Percentiles rank a stretch among this genome's conserved stretches.
Evolutionary conservation across 768 basidiomycete genomes (phyloP).

Genomic region (Auriscalpium vulgare): DNA sequence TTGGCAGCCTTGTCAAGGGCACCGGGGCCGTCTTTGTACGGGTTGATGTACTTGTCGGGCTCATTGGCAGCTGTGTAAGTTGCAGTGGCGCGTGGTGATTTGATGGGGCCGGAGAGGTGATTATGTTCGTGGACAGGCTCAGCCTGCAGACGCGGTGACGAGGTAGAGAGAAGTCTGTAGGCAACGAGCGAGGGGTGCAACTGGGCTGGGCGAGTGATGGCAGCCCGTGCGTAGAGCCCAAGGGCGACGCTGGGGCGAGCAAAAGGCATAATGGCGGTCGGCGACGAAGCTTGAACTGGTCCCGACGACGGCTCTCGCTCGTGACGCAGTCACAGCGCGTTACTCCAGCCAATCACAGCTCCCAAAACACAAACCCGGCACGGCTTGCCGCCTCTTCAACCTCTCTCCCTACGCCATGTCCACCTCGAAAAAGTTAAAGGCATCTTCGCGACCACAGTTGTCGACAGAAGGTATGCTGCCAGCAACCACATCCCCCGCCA

Average conservation of each 20-base stretch:
- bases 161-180: constrained; percentile 45
- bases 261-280: constrained; percentile 50
- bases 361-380: constrained; percentile 17
- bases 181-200: constrained; percentile 31
- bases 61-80: constrained; percentile 29
- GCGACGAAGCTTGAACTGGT: constrained; percentile 25
- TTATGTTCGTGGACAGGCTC: constrained; percentile 14
- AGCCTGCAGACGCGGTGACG: constrained; percentile 17
- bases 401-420: constrained; percentile 33
- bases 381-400: background rate
- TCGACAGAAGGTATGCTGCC: constrained; percentile 58
- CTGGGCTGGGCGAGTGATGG: constrained; percentile 19
- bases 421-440: constrained; percentile 54
- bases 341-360: constrained; percentile 39
- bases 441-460: constrained; percentile 39
- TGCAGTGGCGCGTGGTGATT: constrained; percentile 27
- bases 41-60: constrained; percentile 49
- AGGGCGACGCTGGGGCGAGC: constrained; percentile 42
- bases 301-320: background rate
- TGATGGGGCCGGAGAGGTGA: constrained; percentile 15
- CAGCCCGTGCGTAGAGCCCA: constrained; percentile 43
- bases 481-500: constrained; percentile 16
- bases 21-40: constrained; percentile 73
- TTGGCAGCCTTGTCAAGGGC: constrained; percentile 95
- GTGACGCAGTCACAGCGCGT: constrained; percentile 11